phyloP scores from a whole-genome alignment of 1,284 basidiomycete species.

The Sanghuangporus baumii region DNA sequence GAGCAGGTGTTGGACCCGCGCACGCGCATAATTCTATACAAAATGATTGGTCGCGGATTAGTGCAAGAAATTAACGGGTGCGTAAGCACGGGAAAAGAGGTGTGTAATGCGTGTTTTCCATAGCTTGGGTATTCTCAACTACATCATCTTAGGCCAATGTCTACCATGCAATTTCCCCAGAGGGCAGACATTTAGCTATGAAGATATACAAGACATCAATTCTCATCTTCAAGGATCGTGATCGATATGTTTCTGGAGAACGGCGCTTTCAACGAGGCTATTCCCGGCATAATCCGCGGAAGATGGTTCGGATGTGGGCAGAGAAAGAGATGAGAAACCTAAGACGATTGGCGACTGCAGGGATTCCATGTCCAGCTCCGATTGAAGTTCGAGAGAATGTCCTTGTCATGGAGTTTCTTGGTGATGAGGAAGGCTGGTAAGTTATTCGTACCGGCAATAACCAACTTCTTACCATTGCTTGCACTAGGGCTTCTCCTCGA shows the following conservation, averaged over 20 bases:
- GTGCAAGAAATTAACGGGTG: slow-evolving; percentile 90
- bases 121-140: not conserved
- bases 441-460: slow-evolving; percentile 22
- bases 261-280: slow-evolving; percentile 93
- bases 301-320: slow-evolving; percentile 99
- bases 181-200: slow-evolving; percentile 69
- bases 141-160: slow-evolving; percentile 74
- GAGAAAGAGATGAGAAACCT: slow-evolving; percentile 99
- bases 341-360: slow-evolving; percentile 76
- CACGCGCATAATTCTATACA: slow-evolving; percentile 86
- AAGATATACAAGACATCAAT: slow-evolving; percentile 99
- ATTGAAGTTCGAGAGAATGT: slow-evolving; percentile 96
- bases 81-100: slow-evolving; percentile 94
- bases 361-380: slow-evolving; percentile 82
- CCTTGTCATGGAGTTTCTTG: slow-evolving; percentile 93
- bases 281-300: slow-evolving; percentile 88
- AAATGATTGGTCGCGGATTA: slow-evolving; percentile 86
- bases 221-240: slow-evolving; percentile 94
- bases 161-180: slow-evolving; percentile 77
- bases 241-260: slow-evolving; percentile 90
- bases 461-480: slow-evolving; percentile 6
- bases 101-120: slow-evolving; percentile 28
- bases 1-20: slow-evolving; percentile 93
- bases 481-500: slow-evolving; percentile 76
- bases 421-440: slow-evolving; percentile 76